Evolutionary conservation across 73 alveolate genomes (phyloP).

Genomic region (Tetrahymena borealis): DNA sequence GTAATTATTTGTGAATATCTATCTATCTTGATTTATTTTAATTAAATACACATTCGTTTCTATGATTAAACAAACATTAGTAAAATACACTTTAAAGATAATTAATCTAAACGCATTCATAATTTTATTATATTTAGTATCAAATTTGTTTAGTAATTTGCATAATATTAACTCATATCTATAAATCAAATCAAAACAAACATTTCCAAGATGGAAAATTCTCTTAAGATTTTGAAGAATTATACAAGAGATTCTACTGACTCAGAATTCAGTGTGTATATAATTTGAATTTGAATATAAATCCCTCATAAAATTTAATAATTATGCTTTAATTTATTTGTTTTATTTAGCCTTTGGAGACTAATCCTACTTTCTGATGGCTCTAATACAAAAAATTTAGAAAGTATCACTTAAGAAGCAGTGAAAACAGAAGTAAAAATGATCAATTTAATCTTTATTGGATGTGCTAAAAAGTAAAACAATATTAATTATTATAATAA

Average conservation of each 20-base stretch:
- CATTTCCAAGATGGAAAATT: background rate
- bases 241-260: background rate
- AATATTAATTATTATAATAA: background rate
- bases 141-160: too few relatives aligned
- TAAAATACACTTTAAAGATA: too few relatives aligned
- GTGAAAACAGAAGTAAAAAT: background rate
- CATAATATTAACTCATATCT: too few relatives aligned
- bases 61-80: too few relatives aligned
- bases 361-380: background rate
- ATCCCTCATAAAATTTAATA: background rate
- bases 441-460: background rate
- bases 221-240: background rate
- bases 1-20: too few relatives aligned
- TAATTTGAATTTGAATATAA: background rate
- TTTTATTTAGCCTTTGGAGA: background rate
- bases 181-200: too few relatives aligned
- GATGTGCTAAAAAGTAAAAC: background rate
- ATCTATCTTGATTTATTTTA: too few relatives aligned
- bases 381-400: background rate
- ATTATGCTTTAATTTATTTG: background rate
- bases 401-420: background rate
- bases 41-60: too few relatives aligned
- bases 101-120: too few relatives aligned
- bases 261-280: background rate
- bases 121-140: too few relatives aligned